phyloP scores from a whole-genome alignment of 805 yeast species.

The Zygotorulaspora chibaensis region DNA sequence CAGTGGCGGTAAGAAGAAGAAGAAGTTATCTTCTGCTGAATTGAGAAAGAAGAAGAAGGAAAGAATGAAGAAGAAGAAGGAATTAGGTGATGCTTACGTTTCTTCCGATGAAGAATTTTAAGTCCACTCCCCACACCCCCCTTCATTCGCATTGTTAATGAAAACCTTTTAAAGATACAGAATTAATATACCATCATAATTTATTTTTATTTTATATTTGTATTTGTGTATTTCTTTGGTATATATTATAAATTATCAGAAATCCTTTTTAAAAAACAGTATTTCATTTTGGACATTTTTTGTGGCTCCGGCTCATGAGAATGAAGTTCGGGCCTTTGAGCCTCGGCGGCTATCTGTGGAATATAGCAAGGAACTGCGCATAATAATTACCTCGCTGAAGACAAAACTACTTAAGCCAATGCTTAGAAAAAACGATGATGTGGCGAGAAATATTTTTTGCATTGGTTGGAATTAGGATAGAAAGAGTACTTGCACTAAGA shows the following conservation, averaged over 20 bases:
- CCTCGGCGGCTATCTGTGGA: no score
- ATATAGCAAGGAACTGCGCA: no score
- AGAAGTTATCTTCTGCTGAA: slow-evolving; percentile 97
- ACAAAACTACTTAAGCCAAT: no score
- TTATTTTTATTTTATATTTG: slow-evolving; percentile 10
- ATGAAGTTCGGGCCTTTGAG: no score
- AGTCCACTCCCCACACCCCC: slow-evolving; percentile 21
- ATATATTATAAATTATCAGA: slow-evolving; percentile 4
- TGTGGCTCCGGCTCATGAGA: no score
- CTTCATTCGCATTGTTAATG: slow-evolving; percentile 16
- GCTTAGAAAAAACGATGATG: no score
- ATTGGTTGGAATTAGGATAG: no score
- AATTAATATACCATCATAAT: slow-evolving; percentile 16
- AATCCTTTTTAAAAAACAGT: slow-evolving; percentile 2
- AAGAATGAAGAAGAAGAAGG: slow-evolving; percentile 99
- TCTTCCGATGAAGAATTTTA: slow-evolving; percentile 91
- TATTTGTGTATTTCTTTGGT: slow-evolving; percentile 11
- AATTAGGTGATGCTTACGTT: slow-evolving; percentile 97
- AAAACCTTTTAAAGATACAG: slow-evolving; percentile 12
- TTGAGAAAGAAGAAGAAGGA: slow-evolving; percentile 99
- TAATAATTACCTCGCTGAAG: no score
- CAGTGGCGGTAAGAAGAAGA: slow-evolving; percentile 92
- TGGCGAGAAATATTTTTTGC: no score
- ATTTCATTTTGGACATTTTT: background rate
- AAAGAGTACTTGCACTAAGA: background rate